Evolutionary conservation across 2,329 filamentous ascomycete species (phyloP), one percentile per base, ranked within the genome.

Genomic region (Chaetomium globosum): DNA sequence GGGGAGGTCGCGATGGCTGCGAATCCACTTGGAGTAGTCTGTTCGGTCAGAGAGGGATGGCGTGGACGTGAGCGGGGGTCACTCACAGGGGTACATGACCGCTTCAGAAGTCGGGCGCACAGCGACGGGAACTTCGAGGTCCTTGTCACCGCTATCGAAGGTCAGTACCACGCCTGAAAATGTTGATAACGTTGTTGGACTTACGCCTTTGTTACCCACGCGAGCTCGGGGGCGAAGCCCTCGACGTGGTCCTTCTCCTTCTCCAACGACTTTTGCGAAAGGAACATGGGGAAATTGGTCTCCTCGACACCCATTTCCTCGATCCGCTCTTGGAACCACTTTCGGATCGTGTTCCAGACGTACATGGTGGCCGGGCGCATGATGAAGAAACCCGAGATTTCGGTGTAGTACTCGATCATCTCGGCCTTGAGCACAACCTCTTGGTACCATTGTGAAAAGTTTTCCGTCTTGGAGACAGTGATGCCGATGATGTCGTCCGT

Each of bases 361-460:
- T 87, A 83, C 86, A 89, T 89, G 69, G 85, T 81, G 39, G 84
- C 78, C 61, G 86, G 88, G 68, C 92, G 93, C 77, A 96, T 85
- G 77, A 98, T 95, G 79, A 97, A 98, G 82, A 96, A 97, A 57
- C 93, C 92, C n/a, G 93, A 92, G 68, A 98, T 94, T 80, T 80
- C 78, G 59, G 72, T 81, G 77, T 97, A 98, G 85, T 97, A 99
- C 75, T 97, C 93, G 73, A 98, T 89, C 90, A 99, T 91, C 77
- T 97, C 92, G 73, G 92, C 92, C 85, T 99, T 99, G 75, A 93
- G 88, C 64, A 99, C 90, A 67, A 98, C 91, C 80, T 99, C 94
- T 80, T 97, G 92, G 80, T 99, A 99, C 95, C 95, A 99, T 79
- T 89, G 88, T 59, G 92, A 85, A 76, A 99, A 95, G 80, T 98